Percentiles rank a stretch among this genome's conserved stretches.
Conservation (phyloP, 179 eudicot species). For the Vitellaria paradoxa region DNA sequence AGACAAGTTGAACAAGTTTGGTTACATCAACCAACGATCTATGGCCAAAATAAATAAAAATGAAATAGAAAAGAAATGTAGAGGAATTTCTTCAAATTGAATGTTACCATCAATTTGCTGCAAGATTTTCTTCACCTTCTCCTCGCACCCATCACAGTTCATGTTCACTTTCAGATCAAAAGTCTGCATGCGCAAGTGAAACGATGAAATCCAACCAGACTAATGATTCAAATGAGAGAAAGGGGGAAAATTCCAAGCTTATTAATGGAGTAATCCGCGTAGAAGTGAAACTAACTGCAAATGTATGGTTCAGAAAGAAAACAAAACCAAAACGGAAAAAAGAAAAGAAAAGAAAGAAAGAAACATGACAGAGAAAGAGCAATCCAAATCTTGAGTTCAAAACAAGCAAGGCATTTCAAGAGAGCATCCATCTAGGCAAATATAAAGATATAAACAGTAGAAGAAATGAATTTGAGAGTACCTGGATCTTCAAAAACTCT, state of each 20-base stretch:
- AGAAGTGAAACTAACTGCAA: neutral
- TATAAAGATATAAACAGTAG: neutral
- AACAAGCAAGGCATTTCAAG: constrained; percentile 21
- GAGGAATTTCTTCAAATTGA: too few species aligned
- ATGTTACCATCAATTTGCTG: constrained; percentile 70
- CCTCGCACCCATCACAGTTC: constrained; percentile 69
- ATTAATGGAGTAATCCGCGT: neutral
- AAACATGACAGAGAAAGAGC: neutral
- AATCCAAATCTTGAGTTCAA: neutral
- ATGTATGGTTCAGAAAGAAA: neutral
- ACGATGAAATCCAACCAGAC: too few species aligned
- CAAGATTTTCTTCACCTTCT: constrained; percentile 62
- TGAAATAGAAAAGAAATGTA: neutral
- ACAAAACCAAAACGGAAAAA: too few species aligned
- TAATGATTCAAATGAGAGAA: too few species aligned
- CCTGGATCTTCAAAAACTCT: constrained; percentile 75
- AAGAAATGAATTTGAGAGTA: constrained; percentile 18
- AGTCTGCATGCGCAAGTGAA: constrained; percentile 46
- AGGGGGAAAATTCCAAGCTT: neutral
- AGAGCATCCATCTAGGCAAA: neutral
- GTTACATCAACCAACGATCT: too few species aligned
- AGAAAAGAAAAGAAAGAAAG: neutral
- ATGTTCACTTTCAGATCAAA: constrained; percentile 63
- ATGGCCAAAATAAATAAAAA: constrained; percentile 1
- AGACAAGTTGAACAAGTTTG: neutral